phyloP scores from a whole-genome alignment of 2,329 filamentous ascomycete genomes.

The Neofusicoccum ribis region DNA sequence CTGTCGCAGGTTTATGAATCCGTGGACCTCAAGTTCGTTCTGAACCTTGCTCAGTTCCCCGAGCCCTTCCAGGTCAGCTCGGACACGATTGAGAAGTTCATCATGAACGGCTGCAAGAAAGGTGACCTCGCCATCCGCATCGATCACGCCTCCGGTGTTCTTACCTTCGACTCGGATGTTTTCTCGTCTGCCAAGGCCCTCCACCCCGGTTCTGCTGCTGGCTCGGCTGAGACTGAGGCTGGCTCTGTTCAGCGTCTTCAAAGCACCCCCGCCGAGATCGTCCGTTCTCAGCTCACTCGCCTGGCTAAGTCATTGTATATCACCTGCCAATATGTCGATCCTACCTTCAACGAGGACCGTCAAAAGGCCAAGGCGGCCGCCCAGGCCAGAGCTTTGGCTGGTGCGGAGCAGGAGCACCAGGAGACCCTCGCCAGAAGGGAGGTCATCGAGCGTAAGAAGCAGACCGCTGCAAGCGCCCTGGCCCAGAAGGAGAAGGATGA shows the following conservation, averaged over 20 bases:
- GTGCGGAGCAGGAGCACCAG: conserved; percentile 87
- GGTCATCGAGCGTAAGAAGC: conserved; percentile 94
- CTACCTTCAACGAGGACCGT: conserved; percentile 79
- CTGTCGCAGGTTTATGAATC: conserved; percentile 98
- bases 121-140: conserved; percentile 94
- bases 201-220: conserved; percentile 78
- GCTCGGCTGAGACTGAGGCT: conserved; percentile 82
- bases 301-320: conserved; percentile 88
- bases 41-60: conserved; percentile 91
- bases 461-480: conserved; percentile 84
- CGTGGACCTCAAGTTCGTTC: conserved; percentile 89
- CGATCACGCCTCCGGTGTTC: conserved; percentile 89
- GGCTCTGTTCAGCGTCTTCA: conserved; percentile 91
- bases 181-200: conserved; percentile 95
- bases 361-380: conserved; percentile 77
- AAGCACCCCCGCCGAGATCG: conserved; percentile 96
- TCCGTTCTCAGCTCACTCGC: conserved; percentile 89
- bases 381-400: conserved; percentile 77
- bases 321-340: conserved; percentile 94
- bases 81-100: conserved; percentile 97
- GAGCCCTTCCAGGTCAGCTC: conserved; percentile 92
- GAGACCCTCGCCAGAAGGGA: conserved; percentile 84
- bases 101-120: conserved; percentile 99
- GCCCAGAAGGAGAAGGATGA: conserved; percentile 91
- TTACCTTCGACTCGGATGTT: conserved; percentile 97